These are phyloP conservation scores for Sinapis alba DNA, from an alignment of 441 rosid genomes.

Conservation along the genomic window DNA sequence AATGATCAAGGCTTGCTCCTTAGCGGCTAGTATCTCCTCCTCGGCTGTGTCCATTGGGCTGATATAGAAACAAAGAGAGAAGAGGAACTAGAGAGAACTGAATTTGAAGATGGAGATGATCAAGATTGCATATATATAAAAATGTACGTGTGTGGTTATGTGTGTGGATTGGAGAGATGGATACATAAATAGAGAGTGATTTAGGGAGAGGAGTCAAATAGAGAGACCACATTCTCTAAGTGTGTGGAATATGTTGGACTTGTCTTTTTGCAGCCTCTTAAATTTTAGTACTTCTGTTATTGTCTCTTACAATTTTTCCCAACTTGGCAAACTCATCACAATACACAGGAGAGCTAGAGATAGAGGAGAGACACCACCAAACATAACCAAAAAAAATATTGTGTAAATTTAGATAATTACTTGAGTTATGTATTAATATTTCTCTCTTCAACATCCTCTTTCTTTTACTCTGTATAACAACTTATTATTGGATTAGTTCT, in stretches of 20 bases:
- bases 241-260: constrained; percentile 43
- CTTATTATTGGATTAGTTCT: constrained; percentile 19
- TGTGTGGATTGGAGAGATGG: constrained; percentile 32
- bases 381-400: neutral
- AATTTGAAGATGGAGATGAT: constrained; percentile 26
- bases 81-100: constrained; percentile 11
- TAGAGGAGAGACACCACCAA: constrained; percentile 19
- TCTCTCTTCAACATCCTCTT: constrained; percentile 17
- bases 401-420: constrained; percentile 40
- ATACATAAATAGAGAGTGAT: constrained; percentile 46
- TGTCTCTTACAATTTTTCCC: constrained; percentile 37
- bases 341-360: neutral
- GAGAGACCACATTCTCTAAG: constrained; percentile 42
- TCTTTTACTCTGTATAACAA: constrained; percentile 20
- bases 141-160: constrained; percentile 2
- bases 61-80: constrained; percentile 26
- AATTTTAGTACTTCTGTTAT: constrained; percentile 39
- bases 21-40: constrained; percentile 39
- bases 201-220: constrained; percentile 48
- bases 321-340: constrained; percentile 43
- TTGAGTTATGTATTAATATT: constrained; percentile 20
- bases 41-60: constrained; percentile 53
- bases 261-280: constrained; percentile 36
- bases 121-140: constrained; percentile 19
- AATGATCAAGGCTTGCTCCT: constrained; percentile 44